These are phyloP conservation scores for Raddia distichophylla DNA, from an alignment of 176 grass and related monocot species.

Conservation along the genomic window DNA sequence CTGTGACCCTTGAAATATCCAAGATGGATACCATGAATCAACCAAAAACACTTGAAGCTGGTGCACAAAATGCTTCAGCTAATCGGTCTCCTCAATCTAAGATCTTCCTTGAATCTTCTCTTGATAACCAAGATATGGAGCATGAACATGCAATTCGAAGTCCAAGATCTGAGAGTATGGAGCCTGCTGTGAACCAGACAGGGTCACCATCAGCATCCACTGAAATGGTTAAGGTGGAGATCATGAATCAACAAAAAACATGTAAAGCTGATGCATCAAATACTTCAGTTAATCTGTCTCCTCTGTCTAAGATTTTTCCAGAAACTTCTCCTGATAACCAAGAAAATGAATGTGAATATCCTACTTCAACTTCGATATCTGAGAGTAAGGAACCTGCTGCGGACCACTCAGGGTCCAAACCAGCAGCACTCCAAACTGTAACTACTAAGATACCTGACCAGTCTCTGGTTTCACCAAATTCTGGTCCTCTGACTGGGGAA, in stretches of 20 bases:
- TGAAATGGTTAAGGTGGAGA: no score
- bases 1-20: no score
- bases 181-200: conserved; percentile 19
- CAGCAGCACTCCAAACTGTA: conserved; percentile 22
- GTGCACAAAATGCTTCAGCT: no score
- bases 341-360: conserved; percentile 32
- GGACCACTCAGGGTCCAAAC: conserved; percentile 10
- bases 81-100: no score
- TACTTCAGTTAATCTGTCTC: no score
- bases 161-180: conserved; percentile 30
- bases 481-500: conserved; percentile 34
- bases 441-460: conserved; percentile 32
- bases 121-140: conserved; percentile 26
- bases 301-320: no score
- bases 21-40: no score
- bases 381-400: conserved; percentile 38
- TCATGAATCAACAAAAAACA: no score
- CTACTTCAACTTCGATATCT: conserved; percentile 29
- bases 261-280: no score
- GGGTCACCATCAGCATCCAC: neutral
- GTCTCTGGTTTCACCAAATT: conserved; percentile 28
- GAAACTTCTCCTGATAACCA: conserved; percentile 1
- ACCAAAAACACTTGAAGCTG: no score
- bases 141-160: conserved; percentile 35
- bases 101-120: no score